These are phyloP conservation scores for Baudoinia panamericana DNA, from an alignment of 495 filamentous ascomycete genomes.

Conservation along the genomic window DNA sequence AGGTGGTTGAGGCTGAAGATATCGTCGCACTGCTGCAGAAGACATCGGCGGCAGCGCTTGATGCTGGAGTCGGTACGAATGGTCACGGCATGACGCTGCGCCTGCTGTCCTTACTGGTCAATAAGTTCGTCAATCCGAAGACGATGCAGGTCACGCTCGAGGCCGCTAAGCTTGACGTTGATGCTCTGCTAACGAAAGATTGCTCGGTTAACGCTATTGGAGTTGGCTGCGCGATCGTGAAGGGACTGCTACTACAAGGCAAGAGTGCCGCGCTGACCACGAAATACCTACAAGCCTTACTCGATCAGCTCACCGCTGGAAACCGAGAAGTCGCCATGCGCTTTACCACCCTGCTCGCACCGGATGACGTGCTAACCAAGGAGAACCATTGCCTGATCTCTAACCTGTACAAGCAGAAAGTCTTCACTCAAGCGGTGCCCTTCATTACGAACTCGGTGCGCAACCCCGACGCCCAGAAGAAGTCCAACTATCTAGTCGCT, in stretches of 20 bases:
- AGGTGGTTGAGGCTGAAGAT: conserved; percentile 26
- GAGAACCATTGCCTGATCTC: conserved; percentile 52
- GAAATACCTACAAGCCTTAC: conserved; percentile 38
- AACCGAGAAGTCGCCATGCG: conserved; percentile 37
- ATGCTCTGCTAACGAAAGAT: neutral
- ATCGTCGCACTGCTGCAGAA: conserved; percentile 26
- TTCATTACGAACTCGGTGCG: conserved; percentile 44
- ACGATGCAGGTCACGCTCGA: conserved; percentile 27
- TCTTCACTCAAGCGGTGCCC: conserved; percentile 50
- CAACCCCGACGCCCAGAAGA: conserved; percentile 34
- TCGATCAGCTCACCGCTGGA: conserved; percentile 42
- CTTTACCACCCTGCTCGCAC: conserved; percentile 47
- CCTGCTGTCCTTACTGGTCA: conserved; percentile 49
- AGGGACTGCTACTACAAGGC: conserved; percentile 30
- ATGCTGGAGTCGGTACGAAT: neutral
- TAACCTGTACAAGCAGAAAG: conserved; percentile 50
- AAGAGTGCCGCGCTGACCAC: conserved; percentile 28
- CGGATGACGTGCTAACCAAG: conserved; percentile 52
- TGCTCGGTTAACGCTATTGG: conserved; percentile 16
- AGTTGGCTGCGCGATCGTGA: conserved; percentile 31
- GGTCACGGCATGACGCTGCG: conserved; percentile 28
- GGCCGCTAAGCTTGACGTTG: conserved; percentile 27
- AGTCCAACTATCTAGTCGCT: conserved; percentile 53
- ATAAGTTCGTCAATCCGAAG: conserved; percentile 49
- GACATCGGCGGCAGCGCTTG: conserved; percentile 8